These are phyloP conservation scores for Microcyclospora pomicola DNA, from an alignment of 2,329 filamentous ascomycete genomes.

Conservation along the genomic window DNA sequence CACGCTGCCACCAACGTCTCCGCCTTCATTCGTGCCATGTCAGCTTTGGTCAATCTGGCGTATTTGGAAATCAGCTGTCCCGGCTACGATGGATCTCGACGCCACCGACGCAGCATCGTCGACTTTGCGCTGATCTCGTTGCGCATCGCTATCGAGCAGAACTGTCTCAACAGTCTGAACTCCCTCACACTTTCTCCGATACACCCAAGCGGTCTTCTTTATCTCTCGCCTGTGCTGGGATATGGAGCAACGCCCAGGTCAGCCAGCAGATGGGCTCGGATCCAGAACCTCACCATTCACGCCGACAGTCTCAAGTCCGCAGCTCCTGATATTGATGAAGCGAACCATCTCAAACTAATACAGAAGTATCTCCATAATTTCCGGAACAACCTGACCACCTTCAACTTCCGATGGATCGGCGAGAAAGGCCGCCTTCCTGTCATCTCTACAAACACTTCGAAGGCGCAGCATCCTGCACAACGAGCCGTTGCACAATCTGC, in stretches of 20 bases:
- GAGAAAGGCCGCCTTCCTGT: constrained; percentile 60
- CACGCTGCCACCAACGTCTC: constrained; percentile 80
- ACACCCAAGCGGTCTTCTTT: constrained; percentile 62
- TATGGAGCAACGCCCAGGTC: constrained; percentile 63
- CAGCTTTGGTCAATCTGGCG: constrained; percentile 52
- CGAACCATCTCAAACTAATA: constrained; percentile 52
- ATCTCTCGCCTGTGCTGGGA: constrained; percentile 60
- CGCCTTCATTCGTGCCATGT: constrained; percentile 65
- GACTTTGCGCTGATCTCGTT: constrained; percentile 83
- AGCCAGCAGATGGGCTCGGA: constrained; percentile 60
- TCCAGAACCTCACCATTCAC: constrained; percentile 59
- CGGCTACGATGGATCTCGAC: constrained; percentile 49
- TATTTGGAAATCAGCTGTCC: constrained; percentile 68
- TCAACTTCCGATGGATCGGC: constrained; percentile 67
- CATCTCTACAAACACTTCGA: constrained; percentile 22
- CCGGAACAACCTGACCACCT: constrained; percentile 30
- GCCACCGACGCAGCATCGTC: constrained; percentile 63
- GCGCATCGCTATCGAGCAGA: constrained; percentile 67
- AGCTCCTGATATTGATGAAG: constrained; percentile 22
- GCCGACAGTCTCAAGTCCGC: constrained; percentile 39
- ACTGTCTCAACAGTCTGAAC: constrained; percentile 49
- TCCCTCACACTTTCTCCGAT: constrained; percentile 60
- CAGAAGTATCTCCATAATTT: constrained; percentile 68
- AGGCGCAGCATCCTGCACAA: not conserved
- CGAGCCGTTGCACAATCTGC: not conserved